Evolutionary conservation across 208 protist species (phyloP).

Genomic region (Leptomonas pyrrhocoris): DNA sequence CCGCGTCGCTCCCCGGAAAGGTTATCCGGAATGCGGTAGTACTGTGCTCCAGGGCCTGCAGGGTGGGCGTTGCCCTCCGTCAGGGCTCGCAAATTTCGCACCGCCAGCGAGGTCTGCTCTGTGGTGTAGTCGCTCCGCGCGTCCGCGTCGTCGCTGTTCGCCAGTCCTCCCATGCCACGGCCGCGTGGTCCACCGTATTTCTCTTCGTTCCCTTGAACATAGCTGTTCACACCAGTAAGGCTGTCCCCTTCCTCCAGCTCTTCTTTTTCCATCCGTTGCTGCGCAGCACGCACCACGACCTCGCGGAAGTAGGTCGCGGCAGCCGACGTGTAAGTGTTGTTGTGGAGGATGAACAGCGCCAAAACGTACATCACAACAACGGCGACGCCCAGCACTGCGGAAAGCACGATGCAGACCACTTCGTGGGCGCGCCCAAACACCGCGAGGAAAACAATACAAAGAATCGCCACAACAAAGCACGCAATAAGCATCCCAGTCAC

Average conservation of each 20-base stretch:
- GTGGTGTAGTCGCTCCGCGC: slow-evolving; percentile 19
- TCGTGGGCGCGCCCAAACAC: slow-evolving; percentile 33
- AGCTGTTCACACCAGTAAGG: neutral
- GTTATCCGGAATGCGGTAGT: slow-evolving; percentile 18
- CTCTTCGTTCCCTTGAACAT: neutral
- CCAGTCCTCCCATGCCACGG: neutral
- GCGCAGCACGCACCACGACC: slow-evolving; percentile 41
- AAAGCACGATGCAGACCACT: slow-evolving; percentile 35
- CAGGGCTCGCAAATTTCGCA: slow-evolving; percentile 27
- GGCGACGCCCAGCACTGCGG: slow-evolving; percentile 34
- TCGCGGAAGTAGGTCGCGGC: slow-evolving; percentile 53
- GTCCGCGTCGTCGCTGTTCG: slow-evolving; percentile 5
- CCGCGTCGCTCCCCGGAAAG: slow-evolving; percentile 1
- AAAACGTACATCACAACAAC: slow-evolving; percentile 34
- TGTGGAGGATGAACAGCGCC: slow-evolving; percentile 45
- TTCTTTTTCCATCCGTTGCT: slow-evolving; percentile 40
- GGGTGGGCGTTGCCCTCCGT: slow-evolving; percentile 24
- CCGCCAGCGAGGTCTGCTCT: slow-evolving; percentile 25
- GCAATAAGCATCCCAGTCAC: slow-evolving; percentile 15
- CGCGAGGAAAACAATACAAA: slow-evolving; percentile 47
- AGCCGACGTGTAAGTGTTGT: slow-evolving; percentile 65
- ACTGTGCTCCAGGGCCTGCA: neutral
- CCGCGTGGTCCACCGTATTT: slow-evolving; percentile 6
- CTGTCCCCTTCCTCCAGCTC: slow-evolving; percentile 23
- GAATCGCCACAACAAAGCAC: slow-evolving; percentile 28